These are phyloP conservation scores for Psilocybe mexicana DNA, from an alignment of 1,284 basidiomycete genomes.

Conservation along the genomic window DNA sequence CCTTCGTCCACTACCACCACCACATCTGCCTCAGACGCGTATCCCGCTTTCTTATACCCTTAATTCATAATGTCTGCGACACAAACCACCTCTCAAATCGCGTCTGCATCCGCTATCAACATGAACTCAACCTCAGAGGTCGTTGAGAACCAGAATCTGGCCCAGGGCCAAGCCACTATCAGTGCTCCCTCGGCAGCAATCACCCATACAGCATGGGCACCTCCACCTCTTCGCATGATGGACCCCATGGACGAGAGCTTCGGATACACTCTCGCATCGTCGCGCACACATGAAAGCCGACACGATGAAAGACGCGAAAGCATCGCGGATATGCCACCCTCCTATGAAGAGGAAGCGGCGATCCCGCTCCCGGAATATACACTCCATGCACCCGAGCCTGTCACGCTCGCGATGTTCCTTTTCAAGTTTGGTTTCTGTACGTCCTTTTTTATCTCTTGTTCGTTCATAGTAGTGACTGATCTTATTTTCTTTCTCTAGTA, in stretches of 20 bases:
- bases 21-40: too few relatives aligned
- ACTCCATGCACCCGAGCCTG: slow-evolving; percentile 33
- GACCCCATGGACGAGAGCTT: slow-evolving; percentile 22
- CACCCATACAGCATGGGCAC: slow-evolving; percentile 16
- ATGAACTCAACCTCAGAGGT: not conserved
- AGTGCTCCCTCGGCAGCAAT: slow-evolving; percentile 10
- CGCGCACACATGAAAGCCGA: slow-evolving; percentile 25
- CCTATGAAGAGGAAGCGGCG: slow-evolving; percentile 28
- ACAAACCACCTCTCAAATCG: slow-evolving; percentile 3
- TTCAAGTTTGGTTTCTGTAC: slow-evolving; percentile 45
- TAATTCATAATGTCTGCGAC: slow-evolving; percentile 12
- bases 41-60: not conserved
- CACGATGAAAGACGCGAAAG: slow-evolving; percentile 24
- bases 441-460: slow-evolving; percentile 12
- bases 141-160: slow-evolving; percentile 6
- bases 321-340: slow-evolving; percentile 22
- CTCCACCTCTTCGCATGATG: slow-evolving; percentile 3
- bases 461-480: slow-evolving; percentile 4
- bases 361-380: slow-evolving; percentile 30
- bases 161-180: slow-evolving; percentile 7
- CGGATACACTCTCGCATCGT: slow-evolving; percentile 24
- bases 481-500: slow-evolving; percentile 30
- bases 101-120: slow-evolving; percentile 11
- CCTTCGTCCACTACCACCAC: too few relatives aligned
- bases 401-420: slow-evolving; percentile 43